Percentiles rank a stretch among this genome's conserved stretches.
Evolutionary conservation across 2,329 filamentous ascomycete species (phyloP).

Genomic region (Hortaea werneckii): DNA sequence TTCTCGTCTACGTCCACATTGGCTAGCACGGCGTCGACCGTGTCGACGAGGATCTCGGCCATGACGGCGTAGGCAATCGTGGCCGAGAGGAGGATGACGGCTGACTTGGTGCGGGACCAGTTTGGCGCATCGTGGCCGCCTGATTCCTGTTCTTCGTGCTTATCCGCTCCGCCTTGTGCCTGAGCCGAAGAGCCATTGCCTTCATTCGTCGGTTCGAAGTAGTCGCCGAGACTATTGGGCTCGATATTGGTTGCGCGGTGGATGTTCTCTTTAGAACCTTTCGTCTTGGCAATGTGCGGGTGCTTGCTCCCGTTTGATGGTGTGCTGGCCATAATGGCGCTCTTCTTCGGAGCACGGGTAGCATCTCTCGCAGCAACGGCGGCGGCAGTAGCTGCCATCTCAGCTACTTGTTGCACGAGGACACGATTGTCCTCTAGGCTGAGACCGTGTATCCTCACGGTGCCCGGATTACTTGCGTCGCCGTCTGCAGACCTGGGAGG

Average conservation of each 20-base stretch:
- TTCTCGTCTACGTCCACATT: constrained; percentile 89
- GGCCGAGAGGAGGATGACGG: constrained; percentile 76
- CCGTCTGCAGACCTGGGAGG: constrained; percentile 55
- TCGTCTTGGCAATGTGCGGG: not conserved
- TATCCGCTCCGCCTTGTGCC: constrained; percentile 29
- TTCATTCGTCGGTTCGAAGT: constrained; percentile 16
- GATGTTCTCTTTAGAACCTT: not conserved
- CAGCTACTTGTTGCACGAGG: constrained; percentile 77
- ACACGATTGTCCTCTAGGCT: constrained; percentile 72
- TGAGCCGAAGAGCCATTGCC: constrained; percentile 25
- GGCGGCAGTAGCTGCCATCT: constrained; percentile 86
- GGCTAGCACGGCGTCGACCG: constrained; percentile 89
- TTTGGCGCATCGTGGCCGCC: constrained; percentile 97
- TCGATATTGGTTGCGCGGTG: constrained; percentile 5
- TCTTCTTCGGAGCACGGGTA: constrained; percentile 10
- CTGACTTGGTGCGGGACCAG: constrained; percentile 87
- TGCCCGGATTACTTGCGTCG: constrained; percentile 24
- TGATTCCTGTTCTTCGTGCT: constrained; percentile 9
- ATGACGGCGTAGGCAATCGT: constrained; percentile 93
- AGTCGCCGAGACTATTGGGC: constrained; percentile 2
- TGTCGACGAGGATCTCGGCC: constrained; percentile 92
- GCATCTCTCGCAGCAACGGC: constrained; percentile 77
- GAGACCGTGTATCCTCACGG: constrained; percentile 50
- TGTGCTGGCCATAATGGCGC: constrained; percentile 5
- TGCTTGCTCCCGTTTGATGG: not conserved